Evolutionary conservation across 805 yeast species (phyloP).

Genomic region (Pichia sporocuriosa): DNA sequence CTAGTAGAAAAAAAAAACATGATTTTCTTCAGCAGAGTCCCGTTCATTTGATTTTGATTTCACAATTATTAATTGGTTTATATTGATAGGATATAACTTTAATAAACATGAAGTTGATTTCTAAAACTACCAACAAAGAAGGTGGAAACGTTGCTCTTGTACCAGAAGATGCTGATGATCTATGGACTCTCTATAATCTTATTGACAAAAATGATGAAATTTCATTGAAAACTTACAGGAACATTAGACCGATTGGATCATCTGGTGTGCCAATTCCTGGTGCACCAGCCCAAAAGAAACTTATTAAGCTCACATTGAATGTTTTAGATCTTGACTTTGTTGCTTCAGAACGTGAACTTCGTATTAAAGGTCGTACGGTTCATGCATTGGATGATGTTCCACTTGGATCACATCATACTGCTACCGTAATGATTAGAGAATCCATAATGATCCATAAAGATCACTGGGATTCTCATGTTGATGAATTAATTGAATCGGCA

Average conservation of each 20-base stretch:
- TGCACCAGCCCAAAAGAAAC: constrained; percentile 37
- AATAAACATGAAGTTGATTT: constrained; percentile 60
- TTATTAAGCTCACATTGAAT: constrained; percentile 51
- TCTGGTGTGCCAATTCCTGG: constrained; percentile 9
- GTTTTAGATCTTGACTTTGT: constrained; percentile 73
- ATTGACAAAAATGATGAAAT: constrained; percentile 72
- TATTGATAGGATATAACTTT: no score
- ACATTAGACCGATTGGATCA: constrained; percentile 36
- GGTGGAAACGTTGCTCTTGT: constrained; percentile 60
- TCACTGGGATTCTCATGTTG: constrained; percentile 72
- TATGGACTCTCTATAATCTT: constrained; percentile 82
- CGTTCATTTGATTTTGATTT: no score
- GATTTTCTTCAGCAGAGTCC: no score
- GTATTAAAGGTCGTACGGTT: constrained; percentile 73
- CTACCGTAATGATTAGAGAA: constrained; percentile 65
- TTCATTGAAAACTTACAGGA: constrained; percentile 60
- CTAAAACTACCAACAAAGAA: constrained; percentile 47
- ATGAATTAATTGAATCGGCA: constrained; percentile 58
- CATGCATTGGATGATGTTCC: constrained; percentile 71
- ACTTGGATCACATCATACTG: constrained; percentile 80
- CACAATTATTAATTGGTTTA: no score
- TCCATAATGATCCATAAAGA: constrained; percentile 64
- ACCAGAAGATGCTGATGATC: constrained; percentile 87
- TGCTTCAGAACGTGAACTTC: constrained; percentile 66
- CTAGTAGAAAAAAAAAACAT: no score